Evolutionary conservation across 139 green algal genomes (phyloP).

Genomic region (Spirogloea muscicola): DNA sequence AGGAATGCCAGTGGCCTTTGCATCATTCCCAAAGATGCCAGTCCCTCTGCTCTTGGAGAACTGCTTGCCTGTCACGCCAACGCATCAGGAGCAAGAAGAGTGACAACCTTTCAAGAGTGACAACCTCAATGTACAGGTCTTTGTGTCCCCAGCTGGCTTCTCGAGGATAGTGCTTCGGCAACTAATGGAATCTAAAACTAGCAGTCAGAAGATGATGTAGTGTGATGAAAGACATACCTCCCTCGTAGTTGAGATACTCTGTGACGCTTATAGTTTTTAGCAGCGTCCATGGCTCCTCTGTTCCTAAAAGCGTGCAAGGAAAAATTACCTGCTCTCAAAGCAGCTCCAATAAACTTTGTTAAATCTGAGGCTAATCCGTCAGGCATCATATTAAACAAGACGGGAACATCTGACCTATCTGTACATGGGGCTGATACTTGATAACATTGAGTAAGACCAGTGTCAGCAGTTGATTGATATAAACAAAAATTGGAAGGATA

Average conservation of each 20-base stretch:
- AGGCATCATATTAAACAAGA: not conserved
- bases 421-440: no score
- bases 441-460: no score
- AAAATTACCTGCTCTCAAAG: slow-evolving; percentile 59
- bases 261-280: slow-evolving; percentile 93
- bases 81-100: not conserved
- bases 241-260: slow-evolving; percentile 99
- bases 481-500: not conserved
- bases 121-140: no score
- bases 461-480: not conserved
- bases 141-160: no score
- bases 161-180: no score
- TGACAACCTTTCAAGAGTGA: no score
- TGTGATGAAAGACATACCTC: no score
- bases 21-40: slow-evolving; percentile 95
- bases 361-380: not conserved
- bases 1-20: slow-evolving; percentile 76
- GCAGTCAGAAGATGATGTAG: no score
- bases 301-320: slow-evolving; percentile 80
- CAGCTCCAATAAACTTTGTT: not conserved
- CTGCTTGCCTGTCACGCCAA: slow-evolving; percentile 51
- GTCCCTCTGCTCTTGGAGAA: slow-evolving; percentile 90
- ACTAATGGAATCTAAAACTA: no score
- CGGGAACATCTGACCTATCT: not conserved
- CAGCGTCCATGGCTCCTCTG: slow-evolving; percentile 80